A percentile compares a stretch with the other conserved stretches of the same genome.
These are phyloP conservation scores for Talaromyces sp. DNA, from an alignment of 2,329 filamentous ascomycete species.

Conservation along the genomic window DNA sequence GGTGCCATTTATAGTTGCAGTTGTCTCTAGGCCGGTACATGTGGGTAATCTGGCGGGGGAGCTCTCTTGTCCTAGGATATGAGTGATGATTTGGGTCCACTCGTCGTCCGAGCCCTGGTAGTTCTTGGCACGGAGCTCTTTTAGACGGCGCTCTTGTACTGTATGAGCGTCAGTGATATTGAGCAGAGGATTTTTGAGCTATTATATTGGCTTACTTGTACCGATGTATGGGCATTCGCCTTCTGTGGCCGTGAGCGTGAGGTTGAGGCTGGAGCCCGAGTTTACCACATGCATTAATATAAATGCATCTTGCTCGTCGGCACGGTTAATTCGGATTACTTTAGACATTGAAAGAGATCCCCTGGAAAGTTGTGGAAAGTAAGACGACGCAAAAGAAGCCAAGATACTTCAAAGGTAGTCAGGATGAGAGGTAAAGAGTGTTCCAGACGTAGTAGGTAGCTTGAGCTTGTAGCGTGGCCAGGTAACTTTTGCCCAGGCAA, in stretches of 20 bases:
- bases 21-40: constrained; percentile 34
- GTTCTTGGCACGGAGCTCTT: constrained; percentile 44
- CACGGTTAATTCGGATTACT: constrained; percentile 55
- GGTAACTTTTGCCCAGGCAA: no score
- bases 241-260: constrained; percentile 61
- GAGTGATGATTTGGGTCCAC: constrained; percentile 41
- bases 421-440: no score
- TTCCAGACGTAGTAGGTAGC: no score
- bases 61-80: constrained; percentile 36
- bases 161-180: constrained; percentile 15
- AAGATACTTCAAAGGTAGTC: no score
- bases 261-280: constrained; percentile 49
- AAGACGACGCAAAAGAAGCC: no score
- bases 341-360: constrained; percentile 7
- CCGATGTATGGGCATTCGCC: constrained; percentile 57
- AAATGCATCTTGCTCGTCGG: constrained; percentile 41
- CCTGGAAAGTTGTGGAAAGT: no score
- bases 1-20: constrained; percentile 29
- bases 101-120: constrained; percentile 49
- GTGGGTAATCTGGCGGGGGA: constrained; percentile 19
- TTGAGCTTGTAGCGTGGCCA: no score
- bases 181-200: not conserved
- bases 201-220: constrained; percentile 39
- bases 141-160: constrained; percentile 44
- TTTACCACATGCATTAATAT: constrained; percentile 56